Evolutionary conservation across 106 monocot species (phyloP), one percentile per base, ranked within the genome.

Genomic region (Xerophyta viscosa): DNA sequence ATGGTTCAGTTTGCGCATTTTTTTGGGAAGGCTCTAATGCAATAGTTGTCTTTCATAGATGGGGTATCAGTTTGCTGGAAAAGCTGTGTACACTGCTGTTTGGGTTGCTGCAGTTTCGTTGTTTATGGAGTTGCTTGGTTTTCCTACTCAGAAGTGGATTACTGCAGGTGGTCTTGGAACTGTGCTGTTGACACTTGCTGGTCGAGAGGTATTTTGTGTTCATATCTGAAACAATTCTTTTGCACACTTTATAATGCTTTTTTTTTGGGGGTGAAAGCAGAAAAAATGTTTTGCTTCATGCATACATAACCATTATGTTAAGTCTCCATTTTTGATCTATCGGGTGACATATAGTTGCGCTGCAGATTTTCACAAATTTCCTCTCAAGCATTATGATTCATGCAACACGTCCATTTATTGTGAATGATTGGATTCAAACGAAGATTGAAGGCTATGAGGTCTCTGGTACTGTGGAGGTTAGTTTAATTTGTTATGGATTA

Each of bases 131-230:
- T 60, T 99, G 63, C 69, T 99, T 17, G 98, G 98, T 8, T 90
- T 90, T 67, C 82, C 86, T 26, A 99, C 98, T 27, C 90, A 99
- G 62, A 99, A 77, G 54, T 90, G 86, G 90, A 48, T 99, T 18
- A 99, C 98, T 57, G 98, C 98, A 71, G 98, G 98, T 63, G 98
- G 98, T 46, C 80, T 99, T 56, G 98, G 98, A 57, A 99, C 98
- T 28, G 98, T 99, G 15, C 47, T 99, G 46, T 52, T 99, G 54
- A 99, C 98, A 10, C 80, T 99, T 64, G 90, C 98, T 75, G 98
- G 98, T 53, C 90, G 98, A 56, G 98, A 99, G 98, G 98, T 99
- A 76, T n/a, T n/a, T n/a, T n/a, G n/a, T n/a, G n/a, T n/a, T n/a
- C n/a, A n/a, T n/a, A n/a, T n/a, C n/a, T n/a, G n/a, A n/a, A n/a